Percentiles rank a stretch among this genome's conserved stretches.
These are phyloP conservation scores for Penicillium capsulatum DNA, from an alignment of 2,329 filamentous ascomycete genomes.

Conservation along the genomic window DNA sequence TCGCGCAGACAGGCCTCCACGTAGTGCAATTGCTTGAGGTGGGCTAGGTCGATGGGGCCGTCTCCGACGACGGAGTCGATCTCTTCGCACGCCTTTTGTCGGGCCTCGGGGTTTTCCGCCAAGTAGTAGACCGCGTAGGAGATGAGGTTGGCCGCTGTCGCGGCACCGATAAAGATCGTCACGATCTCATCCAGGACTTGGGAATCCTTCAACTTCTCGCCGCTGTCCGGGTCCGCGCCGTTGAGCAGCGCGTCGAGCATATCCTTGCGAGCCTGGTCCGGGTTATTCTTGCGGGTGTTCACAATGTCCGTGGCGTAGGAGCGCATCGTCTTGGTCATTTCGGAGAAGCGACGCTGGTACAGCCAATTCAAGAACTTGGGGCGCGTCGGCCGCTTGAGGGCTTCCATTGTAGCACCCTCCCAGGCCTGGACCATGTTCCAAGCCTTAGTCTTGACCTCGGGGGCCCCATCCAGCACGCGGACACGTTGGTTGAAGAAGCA, in stretches of 20 bases:
- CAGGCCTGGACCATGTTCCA: conserved; percentile 44
- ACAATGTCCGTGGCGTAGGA: conserved; percentile 55
- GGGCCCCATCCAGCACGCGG: conserved; percentile 38
- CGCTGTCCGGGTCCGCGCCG: conserved; percentile 59
- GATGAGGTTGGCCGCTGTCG: conserved; percentile 65
- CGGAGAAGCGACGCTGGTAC: conserved; percentile 52
- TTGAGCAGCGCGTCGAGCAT: conserved; percentile 58
- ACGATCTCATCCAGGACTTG: conserved; percentile 66
- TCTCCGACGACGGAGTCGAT: conserved; percentile 50
- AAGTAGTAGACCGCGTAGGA: conserved; percentile 64
- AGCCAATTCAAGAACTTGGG: conserved; percentile 53
- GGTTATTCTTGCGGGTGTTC: conserved; percentile 50
- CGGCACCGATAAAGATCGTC: conserved; percentile 61
- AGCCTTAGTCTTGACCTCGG: background rate
- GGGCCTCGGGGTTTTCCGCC: conserved; percentile 54
- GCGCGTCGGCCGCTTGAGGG: conserved; percentile 53
- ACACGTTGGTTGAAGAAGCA: conserved; percentile 52
- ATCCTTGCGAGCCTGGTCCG: conserved; percentile 54
- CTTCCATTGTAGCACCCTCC: conserved; percentile 54
- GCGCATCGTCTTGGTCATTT: conserved; percentile 54
- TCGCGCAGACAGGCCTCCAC: conserved; percentile 61
- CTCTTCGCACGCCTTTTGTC: conserved; percentile 61
- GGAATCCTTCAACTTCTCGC: conserved; percentile 53
- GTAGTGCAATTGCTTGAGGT: conserved; percentile 49
- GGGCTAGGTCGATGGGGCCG: conserved; percentile 12